phyloP scores from a whole-genome alignment of 176 grass and related monocot species.

The Cocos nucifera region DNA sequence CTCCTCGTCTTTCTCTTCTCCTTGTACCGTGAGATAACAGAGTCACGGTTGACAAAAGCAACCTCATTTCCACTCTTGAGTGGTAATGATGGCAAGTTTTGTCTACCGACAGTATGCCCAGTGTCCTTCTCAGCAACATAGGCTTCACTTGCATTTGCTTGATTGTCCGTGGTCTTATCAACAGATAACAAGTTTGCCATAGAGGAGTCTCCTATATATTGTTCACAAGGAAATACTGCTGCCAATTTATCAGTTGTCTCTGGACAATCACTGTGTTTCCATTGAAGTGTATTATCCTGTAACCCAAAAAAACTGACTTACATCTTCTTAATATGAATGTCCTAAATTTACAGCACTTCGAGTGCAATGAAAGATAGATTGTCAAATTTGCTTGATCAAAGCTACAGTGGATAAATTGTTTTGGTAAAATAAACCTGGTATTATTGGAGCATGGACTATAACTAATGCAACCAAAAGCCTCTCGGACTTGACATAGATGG shows the following conservation, averaged over 20 bases:
- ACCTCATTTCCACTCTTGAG: conserved; percentile 34
- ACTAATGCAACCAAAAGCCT: too few relatives aligned
- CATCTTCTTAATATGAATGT: too few relatives aligned
- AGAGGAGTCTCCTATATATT: conserved; percentile 18
- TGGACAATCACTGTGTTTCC: conserved; percentile 9
- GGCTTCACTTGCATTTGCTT: conserved; percentile 22
- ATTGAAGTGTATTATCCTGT: conserved; percentile 7
- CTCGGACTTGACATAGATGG: too few relatives aligned
- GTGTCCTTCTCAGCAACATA: not conserved
- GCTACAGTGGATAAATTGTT: too few relatives aligned
- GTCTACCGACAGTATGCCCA: not conserved
- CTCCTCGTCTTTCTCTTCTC: conserved; percentile 94
- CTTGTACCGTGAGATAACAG: conserved; percentile 72
- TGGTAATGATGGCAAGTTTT: conserved; percentile 27
- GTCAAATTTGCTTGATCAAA: too few relatives aligned
- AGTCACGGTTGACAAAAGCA: conserved; percentile 43
- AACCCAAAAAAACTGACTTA: too few relatives aligned
- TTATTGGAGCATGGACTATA: too few relatives aligned
- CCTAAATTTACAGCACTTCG: too few relatives aligned
- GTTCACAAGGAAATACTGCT: conserved; percentile 26
- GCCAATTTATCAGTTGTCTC: conserved; percentile 17
- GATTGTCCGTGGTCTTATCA: conserved; percentile 35
- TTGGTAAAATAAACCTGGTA: too few relatives aligned
- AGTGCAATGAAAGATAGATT: too few relatives aligned
- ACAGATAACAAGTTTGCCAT: conserved; percentile 32